Evolutionary conservation across 202 grass and related monocot genomes (phyloP).

Genomic region (Digitaria exilis): DNA sequence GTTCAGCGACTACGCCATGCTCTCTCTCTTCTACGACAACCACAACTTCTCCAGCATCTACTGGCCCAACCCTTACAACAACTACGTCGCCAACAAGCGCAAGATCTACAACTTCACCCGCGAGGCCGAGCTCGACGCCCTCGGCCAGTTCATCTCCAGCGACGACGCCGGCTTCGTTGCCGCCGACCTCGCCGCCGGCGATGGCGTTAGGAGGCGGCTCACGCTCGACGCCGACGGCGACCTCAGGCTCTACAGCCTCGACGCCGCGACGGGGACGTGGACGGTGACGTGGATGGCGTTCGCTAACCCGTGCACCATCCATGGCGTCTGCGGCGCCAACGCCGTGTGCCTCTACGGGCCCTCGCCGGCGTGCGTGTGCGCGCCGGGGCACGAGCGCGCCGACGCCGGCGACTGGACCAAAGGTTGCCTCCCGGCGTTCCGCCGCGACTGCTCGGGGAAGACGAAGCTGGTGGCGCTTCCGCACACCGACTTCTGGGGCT

Average conservation of each 20-base stretch:
- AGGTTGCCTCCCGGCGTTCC: constrained; percentile 43
- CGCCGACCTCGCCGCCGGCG: constrained; percentile 33
- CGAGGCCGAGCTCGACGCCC: constrained; percentile 45
- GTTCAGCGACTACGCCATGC: constrained; percentile 62
- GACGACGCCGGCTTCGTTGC: constrained; percentile 54
- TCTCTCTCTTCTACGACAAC: constrained; percentile 62
- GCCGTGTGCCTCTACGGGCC: constrained; percentile 60
- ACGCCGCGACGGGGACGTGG: constrained; percentile 38
- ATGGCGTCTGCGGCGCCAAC: constrained; percentile 69
- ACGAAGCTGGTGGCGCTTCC: constrained; percentile 49
- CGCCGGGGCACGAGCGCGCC: constrained; percentile 52
- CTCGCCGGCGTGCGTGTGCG: constrained; percentile 48
- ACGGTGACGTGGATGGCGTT: constrained; percentile 60
- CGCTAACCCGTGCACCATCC: constrained; percentile 51
- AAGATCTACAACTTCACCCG: constrained; percentile 53
- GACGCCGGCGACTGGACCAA: constrained; percentile 60
- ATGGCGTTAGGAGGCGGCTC: constrained; percentile 47
- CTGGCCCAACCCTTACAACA: constrained; percentile 67
- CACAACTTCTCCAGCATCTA: constrained; percentile 61
- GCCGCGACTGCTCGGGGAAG: background rate
- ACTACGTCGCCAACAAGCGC: constrained; percentile 52
- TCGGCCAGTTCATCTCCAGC: constrained; percentile 55
- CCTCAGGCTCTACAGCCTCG: constrained; percentile 70
- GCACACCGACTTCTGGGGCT: constrained; percentile 62
- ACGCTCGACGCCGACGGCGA: constrained; percentile 68